Base-by-base conservation (phyloP, 2,329 filamentous ascomycete species). In the Trichoderma sp. region DNA sequence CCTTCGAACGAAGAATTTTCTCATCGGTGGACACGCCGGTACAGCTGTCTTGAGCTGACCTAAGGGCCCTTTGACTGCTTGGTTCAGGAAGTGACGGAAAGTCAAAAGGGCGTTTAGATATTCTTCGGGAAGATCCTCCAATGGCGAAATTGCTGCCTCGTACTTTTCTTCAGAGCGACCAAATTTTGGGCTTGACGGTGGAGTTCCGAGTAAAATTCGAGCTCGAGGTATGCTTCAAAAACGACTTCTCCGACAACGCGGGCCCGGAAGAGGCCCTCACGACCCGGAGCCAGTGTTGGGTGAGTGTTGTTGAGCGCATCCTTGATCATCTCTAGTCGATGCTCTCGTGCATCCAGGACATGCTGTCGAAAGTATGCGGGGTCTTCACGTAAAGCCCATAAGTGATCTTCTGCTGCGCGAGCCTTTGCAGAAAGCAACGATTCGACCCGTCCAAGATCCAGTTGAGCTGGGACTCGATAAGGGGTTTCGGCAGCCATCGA, bases 381-480 rank as follows among this genome's bases (percentile, higher is more conserved):
- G 69, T 89, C 86, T 68, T 89, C 85, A 7, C 85, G 78, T 2
- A 89, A 73, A 0, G 78, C 69, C 80, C 80, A 84, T 0, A 87
- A 48, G 68, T 87, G 83, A 71, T 88, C 84, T 64, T 84, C 79
- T 0, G 79, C 78, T 5, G 77, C 77, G 0, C 75, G 70, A 0
- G 69, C 68, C 65, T 76, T 78, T 0, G 81, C 81, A 2, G 70
- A 71, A 0, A 85, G 73, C 4, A 88, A 69, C 1, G 73, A 70
- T 47, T 78, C 74, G 0, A 88, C 73, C 0, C 78, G 76, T 0
- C 56, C 67, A 1, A 87, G 71, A 66, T 87, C 79, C 0, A 86
- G 71, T 2, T 71, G 68, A 0, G 77, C 74, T 1, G 85, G 85
- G 0, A 79, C 60, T 3, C 81, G 74, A 64, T 87, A 89, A 0